Conservation (phyloP, 2,329 filamentous ascomycete species). For the Colletotrichum salicis region DNA sequence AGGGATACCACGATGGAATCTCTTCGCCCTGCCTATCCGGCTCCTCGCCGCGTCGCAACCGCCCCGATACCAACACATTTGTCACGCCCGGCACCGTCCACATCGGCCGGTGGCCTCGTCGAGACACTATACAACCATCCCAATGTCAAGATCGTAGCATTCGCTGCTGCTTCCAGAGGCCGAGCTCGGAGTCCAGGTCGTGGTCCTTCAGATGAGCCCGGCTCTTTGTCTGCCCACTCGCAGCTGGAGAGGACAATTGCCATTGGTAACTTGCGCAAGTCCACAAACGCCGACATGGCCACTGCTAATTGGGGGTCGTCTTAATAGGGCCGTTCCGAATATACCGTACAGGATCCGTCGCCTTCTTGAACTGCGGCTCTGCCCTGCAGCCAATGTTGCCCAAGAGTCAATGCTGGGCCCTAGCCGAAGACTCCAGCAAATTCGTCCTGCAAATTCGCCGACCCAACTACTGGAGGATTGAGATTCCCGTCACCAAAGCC, state of each 20-base stretch:
- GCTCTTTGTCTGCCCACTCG: constrained; percentile 78
- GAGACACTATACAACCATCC: constrained; percentile 82
- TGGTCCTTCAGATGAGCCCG: constrained; percentile 58
- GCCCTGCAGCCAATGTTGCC: constrained; percentile 88
- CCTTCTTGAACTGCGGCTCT: constrained; percentile 86
- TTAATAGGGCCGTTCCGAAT: constrained; percentile 77
- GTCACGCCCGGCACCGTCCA: constrained; percentile 35
- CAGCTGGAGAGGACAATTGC: constrained; percentile 85
- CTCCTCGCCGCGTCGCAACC: constrained; percentile 51
- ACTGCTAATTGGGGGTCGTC: constrained; percentile 26
- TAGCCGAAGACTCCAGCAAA: constrained; percentile 81
- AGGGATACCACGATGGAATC: constrained; percentile 33
- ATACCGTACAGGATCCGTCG: constrained; percentile 87
- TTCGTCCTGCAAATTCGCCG: constrained; percentile 89
- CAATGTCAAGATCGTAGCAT: constrained; percentile 74
- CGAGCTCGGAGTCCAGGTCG: constrained; percentile 46
- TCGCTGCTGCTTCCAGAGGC: constrained; percentile 52
- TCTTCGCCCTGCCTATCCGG: constrained; percentile 40
- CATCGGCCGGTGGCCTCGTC: constrained; percentile 53
- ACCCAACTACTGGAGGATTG: constrained; percentile 90
- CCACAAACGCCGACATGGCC: background rate
- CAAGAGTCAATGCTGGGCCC: constrained; percentile 93
- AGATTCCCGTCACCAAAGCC: constrained; percentile 74
- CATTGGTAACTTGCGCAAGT: constrained; percentile 65
- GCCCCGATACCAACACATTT: constrained; percentile 46